These are phyloP conservation scores for Sugiyamaella sp. DNA, from an alignment of 1,139 yeast genomes.

Conservation along the genomic window DNA sequence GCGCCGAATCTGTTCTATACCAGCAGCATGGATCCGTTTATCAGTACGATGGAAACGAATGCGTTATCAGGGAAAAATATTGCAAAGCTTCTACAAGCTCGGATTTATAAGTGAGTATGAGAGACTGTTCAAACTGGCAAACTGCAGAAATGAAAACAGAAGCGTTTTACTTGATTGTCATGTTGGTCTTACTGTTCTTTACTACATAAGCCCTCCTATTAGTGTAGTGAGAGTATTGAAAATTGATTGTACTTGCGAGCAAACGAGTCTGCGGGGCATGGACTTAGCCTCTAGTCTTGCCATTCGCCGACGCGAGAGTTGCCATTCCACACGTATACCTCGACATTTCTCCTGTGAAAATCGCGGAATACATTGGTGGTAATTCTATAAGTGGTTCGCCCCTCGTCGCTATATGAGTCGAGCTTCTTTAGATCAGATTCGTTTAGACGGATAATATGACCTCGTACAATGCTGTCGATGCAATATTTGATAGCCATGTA, in stretches of 20 bases:
- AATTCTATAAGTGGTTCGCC: conserved; percentile 21
- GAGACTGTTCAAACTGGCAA: neutral
- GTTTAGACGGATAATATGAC: conserved; percentile 1
- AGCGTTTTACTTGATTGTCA: too few species aligned
- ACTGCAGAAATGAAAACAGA: too few species aligned
- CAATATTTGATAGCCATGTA: neutral
- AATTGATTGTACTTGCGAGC: too few species aligned
- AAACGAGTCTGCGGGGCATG: too few species aligned
- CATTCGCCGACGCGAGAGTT: conserved; percentile 29
- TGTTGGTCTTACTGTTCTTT: too few species aligned
- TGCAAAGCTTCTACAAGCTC: conserved; percentile 22
- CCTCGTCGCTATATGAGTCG: conserved; percentile 24
- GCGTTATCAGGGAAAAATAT: conserved; percentile 52
- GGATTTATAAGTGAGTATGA: conserved; percentile 4
- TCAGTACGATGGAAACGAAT: conserved; percentile 55
- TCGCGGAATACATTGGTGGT: conserved; percentile 6
- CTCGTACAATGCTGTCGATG: conserved; percentile 1
- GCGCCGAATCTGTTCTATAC: conserved; percentile 44
- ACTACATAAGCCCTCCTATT: too few species aligned
- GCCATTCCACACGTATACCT: conserved; percentile 30
- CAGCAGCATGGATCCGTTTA: conserved; percentile 49
- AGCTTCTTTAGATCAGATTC: conserved; percentile 11
- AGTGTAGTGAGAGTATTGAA: too few species aligned
- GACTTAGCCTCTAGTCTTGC: too few species aligned
- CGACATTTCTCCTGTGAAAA: neutral